phyloP scores from a whole-genome alignment of 306 rosid species.

The Oxytropis ochrocephala region DNA sequence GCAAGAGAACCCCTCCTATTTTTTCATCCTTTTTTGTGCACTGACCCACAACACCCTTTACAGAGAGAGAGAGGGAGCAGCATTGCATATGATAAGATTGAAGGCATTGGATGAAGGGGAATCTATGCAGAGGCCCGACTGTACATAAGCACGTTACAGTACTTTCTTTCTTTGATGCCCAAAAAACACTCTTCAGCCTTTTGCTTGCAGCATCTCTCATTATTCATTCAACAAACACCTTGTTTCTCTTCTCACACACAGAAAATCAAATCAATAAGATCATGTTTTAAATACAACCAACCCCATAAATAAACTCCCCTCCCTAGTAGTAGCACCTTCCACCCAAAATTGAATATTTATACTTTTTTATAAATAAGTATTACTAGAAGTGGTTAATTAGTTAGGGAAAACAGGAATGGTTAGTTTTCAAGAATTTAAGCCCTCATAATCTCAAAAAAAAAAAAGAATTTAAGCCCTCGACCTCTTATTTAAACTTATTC shows the following conservation, averaged over 20 bases:
- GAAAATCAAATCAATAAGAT: conserved; percentile 27
- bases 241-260: conserved; percentile 1
- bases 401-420: too few relatives aligned
- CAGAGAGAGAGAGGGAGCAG: not conserved
- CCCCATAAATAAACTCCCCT: not conserved
- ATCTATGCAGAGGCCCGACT: conserved; percentile 49
- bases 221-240: conserved; percentile 28
- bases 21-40: conserved; percentile 23
- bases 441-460: too few relatives aligned
- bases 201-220: conserved; percentile 32
- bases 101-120: conserved; percentile 48
- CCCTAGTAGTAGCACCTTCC: not conserved
- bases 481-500: too few relatives aligned
- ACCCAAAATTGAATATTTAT: not conserved
- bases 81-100: conserved; percentile 27
- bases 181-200: conserved; percentile 28
- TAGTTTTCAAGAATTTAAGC: too few relatives aligned
- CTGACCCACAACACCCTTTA: conserved; percentile 21
- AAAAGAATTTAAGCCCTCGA: too few relatives aligned
- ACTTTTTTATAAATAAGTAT: not conserved
- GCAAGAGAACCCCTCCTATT: conserved; percentile 7
- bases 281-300: conserved; percentile 24
- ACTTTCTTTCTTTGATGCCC: conserved; percentile 33
- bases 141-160: conserved; percentile 59
- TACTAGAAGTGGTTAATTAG: too few relatives aligned